Evolutionary conservation across 108 stramenopile genomes (phyloP).

Genomic region (Chaetoceros tenuissimus): DNA sequence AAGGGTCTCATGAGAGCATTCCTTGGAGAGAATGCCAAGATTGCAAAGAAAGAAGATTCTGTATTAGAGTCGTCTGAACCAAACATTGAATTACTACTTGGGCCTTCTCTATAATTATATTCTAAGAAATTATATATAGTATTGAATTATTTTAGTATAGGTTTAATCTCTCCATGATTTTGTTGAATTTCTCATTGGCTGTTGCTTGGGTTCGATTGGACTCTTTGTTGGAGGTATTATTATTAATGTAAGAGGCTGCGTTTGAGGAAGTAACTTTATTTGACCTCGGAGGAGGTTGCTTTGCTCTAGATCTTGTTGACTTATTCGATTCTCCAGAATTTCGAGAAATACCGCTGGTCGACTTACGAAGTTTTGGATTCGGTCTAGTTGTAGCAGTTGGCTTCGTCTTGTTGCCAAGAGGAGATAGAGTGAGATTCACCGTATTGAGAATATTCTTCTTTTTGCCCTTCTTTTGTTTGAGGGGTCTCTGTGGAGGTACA

Average conservation of each 20-base stretch:
- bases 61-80: not conserved
- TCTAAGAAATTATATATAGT: not conserved
- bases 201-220: not conserved
- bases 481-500: no score
- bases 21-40: slow-evolving; percentile 35
- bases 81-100: not conserved
- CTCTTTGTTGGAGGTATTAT: not conserved
- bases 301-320: no score
- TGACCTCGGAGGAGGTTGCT: not conserved
- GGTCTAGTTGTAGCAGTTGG: no score
- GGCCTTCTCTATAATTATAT: not conserved
- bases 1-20: slow-evolving; percentile 58
- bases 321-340: no score
- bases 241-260: not conserved
- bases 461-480: no score
- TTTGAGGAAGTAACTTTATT: not conserved
- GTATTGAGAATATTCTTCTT: no score
- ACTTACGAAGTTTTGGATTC: no score
- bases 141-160: not conserved
- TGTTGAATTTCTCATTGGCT: not conserved
- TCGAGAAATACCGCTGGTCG: no score
- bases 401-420: no score
- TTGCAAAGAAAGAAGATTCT: not conserved
- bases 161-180: not conserved
- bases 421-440: no score